Evolutionary conservation across 805 yeast species (phyloP).

Genomic region (Saccharomyces mikatae): DNA sequence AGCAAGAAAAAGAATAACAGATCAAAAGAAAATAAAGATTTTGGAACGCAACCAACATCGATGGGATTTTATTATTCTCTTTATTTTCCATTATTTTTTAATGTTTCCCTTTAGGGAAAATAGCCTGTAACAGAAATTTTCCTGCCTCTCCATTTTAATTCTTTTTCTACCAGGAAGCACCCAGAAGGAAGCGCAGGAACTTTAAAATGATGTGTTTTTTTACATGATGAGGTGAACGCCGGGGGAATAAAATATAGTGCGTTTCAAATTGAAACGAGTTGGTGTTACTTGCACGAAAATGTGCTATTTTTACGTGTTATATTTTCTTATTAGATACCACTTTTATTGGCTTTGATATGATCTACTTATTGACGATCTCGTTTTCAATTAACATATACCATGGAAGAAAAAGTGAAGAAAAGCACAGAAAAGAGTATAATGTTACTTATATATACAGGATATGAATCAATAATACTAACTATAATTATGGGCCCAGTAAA

Average conservation of each 20-base stretch:
- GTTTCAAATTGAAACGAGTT: not conserved
- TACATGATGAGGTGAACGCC: not conserved
- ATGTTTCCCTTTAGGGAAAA: not conserved
- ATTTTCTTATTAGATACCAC: not conserved
- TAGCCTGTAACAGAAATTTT: not conserved
- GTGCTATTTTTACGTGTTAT: not conserved
- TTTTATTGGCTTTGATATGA: not conserved
- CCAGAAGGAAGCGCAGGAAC: not conserved
- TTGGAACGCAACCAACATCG: not conserved
- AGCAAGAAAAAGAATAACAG: not conserved
- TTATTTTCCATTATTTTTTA: not conserved
- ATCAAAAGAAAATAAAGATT: not conserved
- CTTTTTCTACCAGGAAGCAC: not conserved
- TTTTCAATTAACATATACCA: not conserved
- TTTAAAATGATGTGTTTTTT: not conserved
- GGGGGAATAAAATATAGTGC: not conserved
- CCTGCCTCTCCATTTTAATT: not conserved
- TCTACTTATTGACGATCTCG: not conserved
- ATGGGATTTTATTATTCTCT: not conserved
- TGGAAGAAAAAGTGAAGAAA: not conserved
- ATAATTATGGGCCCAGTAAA: not conserved
- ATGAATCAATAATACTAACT: slow-evolving; percentile 1
- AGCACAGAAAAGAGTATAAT: not conserved
- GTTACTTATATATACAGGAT: not conserved
- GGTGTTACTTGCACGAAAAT: not conserved